Evolutionary conservation across 2,329 filamentous ascomycete species (phyloP), one percentile per base, ranked within the genome.

Genomic region (Scedosporium minutisporum): DNA sequence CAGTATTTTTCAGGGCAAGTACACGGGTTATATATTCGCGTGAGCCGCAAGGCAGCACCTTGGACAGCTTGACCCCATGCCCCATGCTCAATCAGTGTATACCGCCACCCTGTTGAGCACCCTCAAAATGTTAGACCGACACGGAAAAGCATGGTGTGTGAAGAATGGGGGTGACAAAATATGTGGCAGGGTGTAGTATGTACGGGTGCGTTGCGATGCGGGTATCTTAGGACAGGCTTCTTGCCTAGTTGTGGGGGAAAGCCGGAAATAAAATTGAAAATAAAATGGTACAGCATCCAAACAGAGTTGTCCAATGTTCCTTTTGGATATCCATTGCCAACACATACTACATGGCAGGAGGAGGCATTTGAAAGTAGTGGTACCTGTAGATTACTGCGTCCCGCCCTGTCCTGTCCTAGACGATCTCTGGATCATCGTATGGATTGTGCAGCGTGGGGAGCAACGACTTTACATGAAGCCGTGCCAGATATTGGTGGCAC

Each of bases 291-390:
- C 51, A 14, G 18, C 51, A 23, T 14, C 23, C 7, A 23, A 27
- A 3, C 7, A 12, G 7, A 6, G 18, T 10, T 14, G 18, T 55
- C 23, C 51, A 25, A 55, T 55, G 51, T 27, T 55, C 23, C 23
- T 25, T 38, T 38, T 12, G 10, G 33, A 38, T 38, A 38, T 38
- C 33, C 33, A 38, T 38, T 55, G 51, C 51, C 51, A 55, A 23
- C 51, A 55, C 51, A 55, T 55, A 55, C 51, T 55, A 55, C 51
- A 55, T 55, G 51, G 51, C 18, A 38, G 51, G 18, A 55, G 51
- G 21, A 55, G 23, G 21, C 51, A 27, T 23, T 23, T 23, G 23
- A 23, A 23, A 3, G 51, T 55, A 18, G 44, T n/a, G 16, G 44
- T n/a, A 18, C 16, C 44, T 48, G 44, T 21, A 21, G 44, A 18